Evolutionary conservation across 2,329 filamentous ascomycete genomes (phyloP), one percentile per base, ranked within the genome.

Genomic region (Phialophora macrospora): DNA sequence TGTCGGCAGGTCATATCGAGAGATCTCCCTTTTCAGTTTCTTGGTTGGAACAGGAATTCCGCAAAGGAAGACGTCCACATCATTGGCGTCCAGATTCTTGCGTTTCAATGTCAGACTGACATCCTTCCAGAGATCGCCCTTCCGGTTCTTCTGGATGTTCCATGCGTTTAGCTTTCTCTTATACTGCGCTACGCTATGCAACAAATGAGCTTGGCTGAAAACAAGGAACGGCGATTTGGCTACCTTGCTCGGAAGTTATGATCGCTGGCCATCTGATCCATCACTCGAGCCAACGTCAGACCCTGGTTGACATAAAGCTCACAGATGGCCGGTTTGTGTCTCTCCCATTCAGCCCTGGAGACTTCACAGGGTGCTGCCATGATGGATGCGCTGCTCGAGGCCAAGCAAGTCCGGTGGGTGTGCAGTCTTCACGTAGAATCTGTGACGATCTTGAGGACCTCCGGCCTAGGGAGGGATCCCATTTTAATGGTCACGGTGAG

Each of bases 191-290:
- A 44, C 34, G 46, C 58, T 59, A 11, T 20, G n/a, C 24, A 34
- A 26, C 5, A 32, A 20, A 20, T 59, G 24, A 59, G 56, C 56
- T 49, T 6, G 24, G 46, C 3, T 4, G 20, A 34, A 20, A 49
- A 22, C 24, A 12, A 26, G 9, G 24, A 26, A 3, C 3, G 9
- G 14, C 14, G 28, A n/a, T 7, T 9, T 59, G 20, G 4, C 6
- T 34, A 59, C 56, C 56, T 60, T 60, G 58, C 46, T 7, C 24
- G 12, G 28, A 60, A 60, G 58, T 30, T 12, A 41, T 38, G 8
- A 1, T 28, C 20, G 6, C 9, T 38, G 20, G 58, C 48, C 46
- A 60, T 60, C 30, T 34, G 44, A 30, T 54, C 20, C 17, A 52
- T 60, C 11, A 60, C 20, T 12, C 9, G 11, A 2, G 12, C 32